These are phyloP conservation scores for Trametes sanguinea DNA, from an alignment of 768 basidiomycete genomes.

Conservation along the genomic window DNA sequence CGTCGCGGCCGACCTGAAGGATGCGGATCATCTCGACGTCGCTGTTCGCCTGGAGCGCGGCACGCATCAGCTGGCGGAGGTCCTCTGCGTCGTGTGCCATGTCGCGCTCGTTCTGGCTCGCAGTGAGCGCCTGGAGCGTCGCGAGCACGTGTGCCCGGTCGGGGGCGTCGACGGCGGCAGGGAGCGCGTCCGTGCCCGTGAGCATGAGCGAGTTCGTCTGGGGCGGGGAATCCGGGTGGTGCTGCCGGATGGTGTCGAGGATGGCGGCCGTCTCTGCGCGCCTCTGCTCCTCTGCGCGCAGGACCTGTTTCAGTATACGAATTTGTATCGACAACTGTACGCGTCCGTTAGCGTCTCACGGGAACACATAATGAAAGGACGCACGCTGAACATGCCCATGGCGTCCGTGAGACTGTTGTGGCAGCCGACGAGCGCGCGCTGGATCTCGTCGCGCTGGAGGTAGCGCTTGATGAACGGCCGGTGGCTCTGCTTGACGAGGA, in stretches of 20 bases:
- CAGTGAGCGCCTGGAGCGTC: slow-evolving; percentile 30
- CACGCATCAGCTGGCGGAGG: slow-evolving; percentile 58
- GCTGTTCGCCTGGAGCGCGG: slow-evolving; percentile 55
- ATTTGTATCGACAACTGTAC: slow-evolving; percentile 50
- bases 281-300: slow-evolving; percentile 40
- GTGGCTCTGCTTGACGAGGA: slow-evolving; percentile 59
- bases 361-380: slow-evolving; percentile 17
- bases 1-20: slow-evolving; percentile 61
- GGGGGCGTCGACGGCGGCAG: not conserved
- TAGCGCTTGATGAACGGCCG: slow-evolving; percentile 80
- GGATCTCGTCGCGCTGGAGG: slow-evolving; percentile 70
- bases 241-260: slow-evolving; percentile 35
- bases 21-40: slow-evolving; percentile 67
- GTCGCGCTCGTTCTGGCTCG: slow-evolving; percentile 50
- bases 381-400: slow-evolving; percentile 55
- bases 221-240: not conserved
- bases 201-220: slow-evolving; percentile 15
- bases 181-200: slow-evolving; percentile 13
- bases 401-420: slow-evolving; percentile 57
- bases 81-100: slow-evolving; percentile 53
- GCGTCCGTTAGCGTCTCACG: not conserved
- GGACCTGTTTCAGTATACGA: slow-evolving; percentile 50
- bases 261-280: slow-evolving; percentile 40
- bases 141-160: slow-evolving; percentile 8
- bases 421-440: slow-evolving; percentile 51